Evolutionary conservation across 2,329 filamentous ascomycete species (phyloP), one percentile per base, ranked within the genome.

Genomic region (Beauveria pseudobassiana): DNA sequence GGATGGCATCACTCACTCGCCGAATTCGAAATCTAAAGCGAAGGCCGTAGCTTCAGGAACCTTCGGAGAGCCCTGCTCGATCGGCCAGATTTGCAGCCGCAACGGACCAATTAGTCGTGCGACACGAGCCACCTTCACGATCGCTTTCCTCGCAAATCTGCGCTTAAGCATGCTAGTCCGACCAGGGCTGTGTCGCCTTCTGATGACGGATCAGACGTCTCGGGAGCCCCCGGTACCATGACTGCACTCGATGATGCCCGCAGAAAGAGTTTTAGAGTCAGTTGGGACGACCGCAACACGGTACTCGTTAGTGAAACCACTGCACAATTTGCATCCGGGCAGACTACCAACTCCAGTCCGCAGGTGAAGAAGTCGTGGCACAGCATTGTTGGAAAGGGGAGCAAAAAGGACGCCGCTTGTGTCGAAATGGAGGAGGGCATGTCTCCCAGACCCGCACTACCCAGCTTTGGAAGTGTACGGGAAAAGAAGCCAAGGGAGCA

Each of bases 71-170:
- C 66, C 88, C 88, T n/a, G 81, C 78, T 26, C 82, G 88, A 40
- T 85, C 82, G 34, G 84, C 89, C 14, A 88, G 85, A 67, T 92
- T 92, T 71, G 84, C 84, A 1, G 70, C 80, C 10, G 78, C 80
- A 8, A 77, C 83, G 18, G 80, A 85, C 40, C 81, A 76, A 48
- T 71, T 86, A 14, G 75, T 80, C 1, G 77, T 87, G 30, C 86
- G 80, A 64, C 89, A 93, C 69, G 81, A 85, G 59, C 90, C 89
- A 6, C 86, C 88, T 24, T 78, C 85, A 34, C 82, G 90, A 53
- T 90, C 89, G 5, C 77, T 89, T 12, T 92, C 89, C 90, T 10
- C 85, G 86, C 51, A 93, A 93, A 71, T 91, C 89, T 1, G 89
- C 89, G 1, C 70, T 93, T 64, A 93, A 93, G 70, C 79, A 86